A percentile compares a stretch with the other conserved stretches of the same genome.
Conservation (phyloP, 805 yeast genomes). For the Yarrowia sp. region DNA sequence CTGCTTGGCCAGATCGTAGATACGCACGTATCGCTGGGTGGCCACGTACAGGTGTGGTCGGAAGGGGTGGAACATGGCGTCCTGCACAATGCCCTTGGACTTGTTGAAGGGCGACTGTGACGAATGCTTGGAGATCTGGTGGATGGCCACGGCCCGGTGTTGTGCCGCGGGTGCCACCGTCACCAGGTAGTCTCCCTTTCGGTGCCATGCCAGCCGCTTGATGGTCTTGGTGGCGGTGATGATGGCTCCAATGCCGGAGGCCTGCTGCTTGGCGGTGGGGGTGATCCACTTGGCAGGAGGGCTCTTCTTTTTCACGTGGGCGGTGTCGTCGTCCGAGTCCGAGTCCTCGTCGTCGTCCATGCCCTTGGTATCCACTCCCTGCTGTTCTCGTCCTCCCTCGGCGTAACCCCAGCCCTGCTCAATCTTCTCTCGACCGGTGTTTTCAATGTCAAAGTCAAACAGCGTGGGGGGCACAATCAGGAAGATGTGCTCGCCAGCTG, state of each 20-base stretch:
- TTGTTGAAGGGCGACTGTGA: constrained; percentile 95
- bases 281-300: constrained; percentile 83
- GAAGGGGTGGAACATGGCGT: constrained; percentile 96
- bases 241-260: constrained; percentile 73
- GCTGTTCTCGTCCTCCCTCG: constrained; percentile 48
- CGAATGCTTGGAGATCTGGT: constrained; percentile 90
- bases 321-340: constrained; percentile 49
- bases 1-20: constrained; percentile 90
- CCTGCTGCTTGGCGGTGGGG: constrained; percentile 68
- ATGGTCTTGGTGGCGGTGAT: constrained; percentile 70
- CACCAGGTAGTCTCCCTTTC: constrained; percentile 96
- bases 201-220: constrained; percentile 90
- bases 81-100: constrained; percentile 92
- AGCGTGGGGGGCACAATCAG: constrained; percentile 83
- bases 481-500: constrained; percentile 80
- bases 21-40: constrained; percentile 88
- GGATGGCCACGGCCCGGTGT: constrained; percentile 87
- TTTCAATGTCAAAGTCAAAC: constrained; percentile 86
- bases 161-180: constrained; percentile 95
- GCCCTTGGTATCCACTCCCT: constrained; percentile 46
- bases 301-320: constrained; percentile 47
- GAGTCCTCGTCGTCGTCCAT: constrained; percentile 50
- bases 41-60: constrained; percentile 93
- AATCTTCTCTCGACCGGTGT: constrained; percentile 74
- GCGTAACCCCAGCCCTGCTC: constrained; percentile 94